Evolutionary conservation across 2,329 filamentous ascomycete species (phyloP).

Genomic region (Penicillium sp.): DNA sequence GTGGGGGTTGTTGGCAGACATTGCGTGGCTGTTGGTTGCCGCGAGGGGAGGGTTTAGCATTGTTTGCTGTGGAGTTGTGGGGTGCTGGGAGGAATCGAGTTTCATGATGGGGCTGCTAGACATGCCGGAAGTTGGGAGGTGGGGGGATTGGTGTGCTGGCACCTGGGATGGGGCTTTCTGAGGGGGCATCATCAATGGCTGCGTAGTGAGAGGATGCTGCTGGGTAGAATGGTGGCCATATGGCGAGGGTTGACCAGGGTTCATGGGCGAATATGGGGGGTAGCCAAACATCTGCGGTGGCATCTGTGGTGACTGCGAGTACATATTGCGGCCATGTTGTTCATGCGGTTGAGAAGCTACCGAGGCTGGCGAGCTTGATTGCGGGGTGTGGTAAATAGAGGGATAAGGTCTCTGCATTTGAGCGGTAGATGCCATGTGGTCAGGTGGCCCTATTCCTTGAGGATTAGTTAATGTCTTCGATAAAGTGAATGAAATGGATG

Average conservation of each 20-base stretch:
- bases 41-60: constrained; percentile 42
- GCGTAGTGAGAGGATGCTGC: constrained; percentile 56
- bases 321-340: constrained; percentile 77
- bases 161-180: constrained; percentile 40
- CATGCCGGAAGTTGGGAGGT: constrained; percentile 55
- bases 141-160: constrained; percentile 39
- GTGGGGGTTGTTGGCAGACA: constrained; percentile 31
- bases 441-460: constrained; percentile 65
- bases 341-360: constrained; percentile 90
- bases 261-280: constrained; percentile 54
- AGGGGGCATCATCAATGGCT: constrained; percentile 54
- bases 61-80: constrained; percentile 34
- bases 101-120: constrained; percentile 58
- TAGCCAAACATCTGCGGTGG: constrained; percentile 82
- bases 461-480: constrained; percentile 54
- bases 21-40: constrained; percentile 55
- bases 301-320: constrained; percentile 77
- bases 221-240: constrained; percentile 57
- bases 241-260: constrained; percentile 53
- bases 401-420: constrained; percentile 73
- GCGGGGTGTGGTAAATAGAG: constrained; percentile 91
- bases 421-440: constrained; percentile 63
- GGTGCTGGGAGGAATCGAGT: constrained; percentile 45
- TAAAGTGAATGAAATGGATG: constrained; percentile 49
- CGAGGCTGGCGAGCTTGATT: constrained; percentile 91